phyloP scores from a whole-genome alignment of 1,139 yeast genomes.

The Kazachstania sp. region DNA sequence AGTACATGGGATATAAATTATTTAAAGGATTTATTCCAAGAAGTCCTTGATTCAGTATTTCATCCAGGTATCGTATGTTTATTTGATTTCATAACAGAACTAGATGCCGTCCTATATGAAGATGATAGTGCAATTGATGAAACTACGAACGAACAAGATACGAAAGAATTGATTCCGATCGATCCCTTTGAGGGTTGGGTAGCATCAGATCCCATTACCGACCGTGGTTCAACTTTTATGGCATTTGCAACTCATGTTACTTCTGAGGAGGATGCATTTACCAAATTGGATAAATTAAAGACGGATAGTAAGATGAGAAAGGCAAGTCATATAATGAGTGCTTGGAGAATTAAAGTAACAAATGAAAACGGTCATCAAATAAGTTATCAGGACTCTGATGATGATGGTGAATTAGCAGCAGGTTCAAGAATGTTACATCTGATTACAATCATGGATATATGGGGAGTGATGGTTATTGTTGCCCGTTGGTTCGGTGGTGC shows the following conservation, averaged over 20 bases:
- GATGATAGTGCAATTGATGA: slow-evolving; percentile 22
- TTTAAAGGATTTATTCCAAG: slow-evolving; percentile 38
- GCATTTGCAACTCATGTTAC: slow-evolving; percentile 60
- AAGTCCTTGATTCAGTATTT: slow-evolving; percentile 44
- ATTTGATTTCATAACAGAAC: slow-evolving; percentile 65
- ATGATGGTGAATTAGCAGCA: slow-evolving; percentile 96
- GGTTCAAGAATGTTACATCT: slow-evolving; percentile 82
- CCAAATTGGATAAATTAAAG: slow-evolving; percentile 43
- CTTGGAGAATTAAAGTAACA: slow-evolving; percentile 60
- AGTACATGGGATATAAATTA: slow-evolving; percentile 37
- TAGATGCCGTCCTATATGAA: slow-evolving; percentile 42
- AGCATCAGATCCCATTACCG: slow-evolving; percentile 66
- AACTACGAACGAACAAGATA: slow-evolving; percentile 9
- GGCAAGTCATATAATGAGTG: slow-evolving; percentile 75
- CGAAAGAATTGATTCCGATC: slow-evolving; percentile 10
- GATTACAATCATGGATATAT: slow-evolving; percentile 68
- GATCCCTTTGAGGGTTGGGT: slow-evolving; percentile 64
- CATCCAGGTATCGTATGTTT: slow-evolving; percentile 61
- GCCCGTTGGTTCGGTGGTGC: slow-evolving; percentile 93
- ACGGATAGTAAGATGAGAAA: slow-evolving; percentile 58
- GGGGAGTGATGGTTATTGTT: slow-evolving; percentile 77
- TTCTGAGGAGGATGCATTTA: slow-evolving; percentile 57
- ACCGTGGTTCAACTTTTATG: slow-evolving; percentile 78
- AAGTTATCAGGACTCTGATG: slow-evolving; percentile 77
- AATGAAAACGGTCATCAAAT: slow-evolving; percentile 26